phyloP scores from a whole-genome alignment of 2,329 filamentous ascomycete species.

The Curvularia sp. region DNA sequence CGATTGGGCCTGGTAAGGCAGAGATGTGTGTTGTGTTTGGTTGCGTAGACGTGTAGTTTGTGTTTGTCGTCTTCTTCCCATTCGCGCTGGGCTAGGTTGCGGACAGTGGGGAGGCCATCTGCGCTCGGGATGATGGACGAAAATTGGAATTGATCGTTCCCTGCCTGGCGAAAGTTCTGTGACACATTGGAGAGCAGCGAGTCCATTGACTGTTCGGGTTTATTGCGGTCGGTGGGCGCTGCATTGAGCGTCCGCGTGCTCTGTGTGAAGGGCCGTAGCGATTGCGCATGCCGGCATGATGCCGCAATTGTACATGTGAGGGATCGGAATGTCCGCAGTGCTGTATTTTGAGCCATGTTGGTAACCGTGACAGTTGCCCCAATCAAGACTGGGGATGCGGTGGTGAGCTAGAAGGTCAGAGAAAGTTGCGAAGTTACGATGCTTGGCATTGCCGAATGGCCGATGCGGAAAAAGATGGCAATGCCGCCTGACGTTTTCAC shows the following conservation, averaged over 20 bases:
- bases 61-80: slow-evolving; percentile 65
- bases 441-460: slow-evolving; percentile 21
- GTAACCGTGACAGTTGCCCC: slow-evolving; percentile 15
- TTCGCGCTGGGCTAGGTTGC: slow-evolving; percentile 32
- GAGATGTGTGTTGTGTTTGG: slow-evolving; percentile 95
- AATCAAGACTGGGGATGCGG: slow-evolving; percentile 22
- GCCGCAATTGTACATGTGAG: slow-evolving; percentile 47
- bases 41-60: slow-evolving; percentile 84
- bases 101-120: slow-evolving; percentile 4
- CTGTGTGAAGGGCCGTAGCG: slow-evolving; percentile 46
- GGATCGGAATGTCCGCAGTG: slow-evolving; percentile 39
- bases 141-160: slow-evolving; percentile 20
- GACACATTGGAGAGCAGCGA: slow-evolving; percentile 27
- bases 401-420: slow-evolving; percentile 22
- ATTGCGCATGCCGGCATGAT: slow-evolving; percentile 46
- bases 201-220: slow-evolving; percentile 19
- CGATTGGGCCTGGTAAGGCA: slow-evolving; percentile 85
- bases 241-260: slow-evolving; percentile 29
- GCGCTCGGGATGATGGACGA: slow-evolving; percentile 32
- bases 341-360: slow-evolving; percentile 37
- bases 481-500: slow-evolving; percentile 29
- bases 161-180: slow-evolving; percentile 25
- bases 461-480: slow-evolving; percentile 36
- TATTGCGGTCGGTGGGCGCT: slow-evolving; percentile 17
- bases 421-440: slow-evolving; percentile 32